Conservation (phyloP, 2,329 filamentous ascomycete genomes). For the Dactylella cylindrospora region DNA sequence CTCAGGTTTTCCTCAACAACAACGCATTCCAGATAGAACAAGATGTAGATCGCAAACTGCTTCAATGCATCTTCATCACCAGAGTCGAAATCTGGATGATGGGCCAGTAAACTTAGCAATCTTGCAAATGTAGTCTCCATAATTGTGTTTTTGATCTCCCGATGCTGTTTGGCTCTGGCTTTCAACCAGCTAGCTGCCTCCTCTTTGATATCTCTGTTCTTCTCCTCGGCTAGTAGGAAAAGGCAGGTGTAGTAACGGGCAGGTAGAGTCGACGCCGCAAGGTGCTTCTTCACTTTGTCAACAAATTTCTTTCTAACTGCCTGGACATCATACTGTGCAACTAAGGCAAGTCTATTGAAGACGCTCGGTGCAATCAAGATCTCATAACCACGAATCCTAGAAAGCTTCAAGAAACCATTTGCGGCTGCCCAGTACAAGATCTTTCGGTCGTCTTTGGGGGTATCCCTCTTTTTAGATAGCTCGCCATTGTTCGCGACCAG, state of each 20-base stretch:
- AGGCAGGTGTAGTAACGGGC: conserved; percentile 83
- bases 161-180: conserved; percentile 65
- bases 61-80: conserved; percentile 66
- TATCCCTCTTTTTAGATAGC: conserved; percentile 71
- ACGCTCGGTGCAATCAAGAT: conserved; percentile 69
- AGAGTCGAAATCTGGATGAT: conserved; percentile 83
- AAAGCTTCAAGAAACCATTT: conserved; percentile 79
- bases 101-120: conserved; percentile 81
- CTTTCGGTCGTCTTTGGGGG: conserved; percentile 76
- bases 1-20: conserved; percentile 84
- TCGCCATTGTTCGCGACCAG: conserved; percentile 77
- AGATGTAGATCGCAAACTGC: conserved; percentile 79
- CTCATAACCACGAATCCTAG: conserved; percentile 73
- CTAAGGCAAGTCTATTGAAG: conserved; percentile 78
- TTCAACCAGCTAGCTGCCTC: conserved; percentile 85
- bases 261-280: conserved; percentile 70
- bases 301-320: conserved; percentile 78
- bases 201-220: conserved; percentile 69
- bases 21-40: conserved; percentile 82
- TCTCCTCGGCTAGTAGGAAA: conserved; percentile 90
- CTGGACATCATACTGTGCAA: conserved; percentile 74
- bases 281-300: conserved; percentile 84
- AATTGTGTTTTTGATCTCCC: conserved; percentile 60
- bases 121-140: conserved; percentile 82
- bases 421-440: conserved; percentile 78